Base-by-base conservation (phyloP, 192 early-diverging fungal genomes). In the Anaeromyces robustus region DNA sequence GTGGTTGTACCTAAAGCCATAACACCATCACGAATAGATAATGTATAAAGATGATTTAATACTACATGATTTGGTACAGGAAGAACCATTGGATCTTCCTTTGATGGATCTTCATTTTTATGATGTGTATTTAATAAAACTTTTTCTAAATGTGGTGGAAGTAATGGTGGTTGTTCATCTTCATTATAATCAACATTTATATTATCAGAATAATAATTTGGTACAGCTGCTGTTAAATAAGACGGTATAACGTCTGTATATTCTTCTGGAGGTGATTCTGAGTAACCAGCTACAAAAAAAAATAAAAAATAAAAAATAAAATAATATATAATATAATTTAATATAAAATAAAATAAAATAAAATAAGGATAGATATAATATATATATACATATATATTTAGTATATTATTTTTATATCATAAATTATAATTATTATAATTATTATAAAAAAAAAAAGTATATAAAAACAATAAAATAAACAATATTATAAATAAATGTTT, bases 1-100 rank as follows among this genome's bases (percentile, higher is more conserved):
- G 94, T 90, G 17, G 97, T 98, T 30, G 89, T 91, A 30, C 92
- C 93, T 59, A 99, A 87, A 19, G 96, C 96, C 94, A 99, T 94
- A 26, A 99, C 96, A 22, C 96, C 94, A 80, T 98, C 95, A 80
- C 94, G 91, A 79, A 99, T 98, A 17, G 93, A 95, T 83, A 94
- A 97, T 12, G 97, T 96, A 84, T 97, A 98, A 77, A 99, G 85
- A 84, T 99, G 97, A 83, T 98, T 98, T 80, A 99, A 84, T 29
- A 92, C 93, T 18, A 97, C 97, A 83, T 96, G 94, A 81, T 95
- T 95, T 13, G 97, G 97, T 29, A 94, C 93, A 0, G 94, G 94
- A 19, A 99, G 84, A 11, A 93, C 87, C 82, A 92, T 93, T 0
- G 89, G 87, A 84, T 99, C 97, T 81, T 95, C 92, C 30, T 89